Evolutionary conservation across 2,329 filamentous ascomycete genomes (phyloP).

Genomic region (Calonectria multiphialidica): DNA sequence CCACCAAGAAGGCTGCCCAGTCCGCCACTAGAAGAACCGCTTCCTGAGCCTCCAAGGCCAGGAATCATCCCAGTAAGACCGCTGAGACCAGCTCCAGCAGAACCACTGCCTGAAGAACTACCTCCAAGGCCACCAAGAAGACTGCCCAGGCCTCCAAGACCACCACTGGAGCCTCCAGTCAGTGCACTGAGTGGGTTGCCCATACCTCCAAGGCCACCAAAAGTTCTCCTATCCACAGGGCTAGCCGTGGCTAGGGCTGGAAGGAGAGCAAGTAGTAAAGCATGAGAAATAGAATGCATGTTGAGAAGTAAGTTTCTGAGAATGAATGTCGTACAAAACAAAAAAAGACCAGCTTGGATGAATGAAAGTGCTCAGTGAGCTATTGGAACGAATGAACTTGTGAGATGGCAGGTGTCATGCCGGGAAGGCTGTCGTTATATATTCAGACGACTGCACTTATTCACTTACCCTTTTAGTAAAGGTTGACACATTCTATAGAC

Average conservation of each 20-base stretch:
- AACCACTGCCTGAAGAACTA: not conserved
- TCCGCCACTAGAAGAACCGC: not conserved
- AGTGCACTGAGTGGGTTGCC: not conserved
- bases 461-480: not conserved
- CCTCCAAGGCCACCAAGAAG: not conserved
- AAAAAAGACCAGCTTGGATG: not conserved
- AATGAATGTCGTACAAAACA: not conserved
- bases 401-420: not conserved
- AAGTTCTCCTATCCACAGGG: constrained; percentile 27
- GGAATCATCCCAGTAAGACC: not conserved
- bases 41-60: not conserved
- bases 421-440: not conserved
- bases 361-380: not conserved
- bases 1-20: not conserved
- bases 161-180: constrained; percentile 7
- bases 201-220: not conserved
- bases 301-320: not conserved
- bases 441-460: not conserved
- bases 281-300: constrained; percentile 31
- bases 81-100: not conserved
- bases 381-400: not conserved
- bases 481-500: not conserved
- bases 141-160: not conserved
- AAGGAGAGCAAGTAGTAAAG: constrained; percentile 34
- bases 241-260: constrained; percentile 37